Evolutionary conservation across 257 asterid species (phyloP), one percentile per base, ranked within the genome.

Genomic region (Solanum bulbocastanum): DNA sequence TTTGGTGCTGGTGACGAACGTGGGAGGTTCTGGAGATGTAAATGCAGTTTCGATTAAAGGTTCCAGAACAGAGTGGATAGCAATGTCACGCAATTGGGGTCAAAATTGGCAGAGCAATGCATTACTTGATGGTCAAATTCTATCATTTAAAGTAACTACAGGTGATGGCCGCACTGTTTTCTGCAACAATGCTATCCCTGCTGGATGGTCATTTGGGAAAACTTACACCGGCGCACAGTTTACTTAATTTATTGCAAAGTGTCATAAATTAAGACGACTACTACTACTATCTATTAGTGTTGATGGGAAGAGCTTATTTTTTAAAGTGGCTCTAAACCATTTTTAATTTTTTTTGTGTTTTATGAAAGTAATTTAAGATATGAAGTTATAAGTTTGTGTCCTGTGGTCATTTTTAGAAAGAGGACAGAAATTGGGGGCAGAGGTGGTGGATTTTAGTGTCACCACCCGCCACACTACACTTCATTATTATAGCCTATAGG

Each of bases 51-150:
- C 27, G 3, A 42, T 86, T 16, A 86, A 86, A 56, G 88, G 88
- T 4, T n/a, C 37, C 2, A 71, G 23, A 20, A 86, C 56, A 18
- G n/a, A 23, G 1, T 86, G 88, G 88, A 71, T 86, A 25, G 36
- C 37, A 4, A 86, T 87, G 88, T 87, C 88, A 15, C 66, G 88
- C 4, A 87, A 87, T 27, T 87, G 88, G 88, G 88, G 88, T 44
- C 88, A 86, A 36, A 71, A 86, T 86, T 86, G 88, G 88, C 83
- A 86, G 30, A 86, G 76, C 62, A 87, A 87, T 49, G 37, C 88
- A 5, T 42, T 32, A 3, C 85, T 87, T 27, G 85, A 73, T 75
- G 88, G 83, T 46, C 83, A 86, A 46, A 30, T 11, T 22, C 8
- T 86, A 13, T 86, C 88, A 18, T 86, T 86, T 36, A 87, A 75